phyloP scores from a whole-genome alignment of 169 alveolate species.

The Blepharisma undulans region DNA sequence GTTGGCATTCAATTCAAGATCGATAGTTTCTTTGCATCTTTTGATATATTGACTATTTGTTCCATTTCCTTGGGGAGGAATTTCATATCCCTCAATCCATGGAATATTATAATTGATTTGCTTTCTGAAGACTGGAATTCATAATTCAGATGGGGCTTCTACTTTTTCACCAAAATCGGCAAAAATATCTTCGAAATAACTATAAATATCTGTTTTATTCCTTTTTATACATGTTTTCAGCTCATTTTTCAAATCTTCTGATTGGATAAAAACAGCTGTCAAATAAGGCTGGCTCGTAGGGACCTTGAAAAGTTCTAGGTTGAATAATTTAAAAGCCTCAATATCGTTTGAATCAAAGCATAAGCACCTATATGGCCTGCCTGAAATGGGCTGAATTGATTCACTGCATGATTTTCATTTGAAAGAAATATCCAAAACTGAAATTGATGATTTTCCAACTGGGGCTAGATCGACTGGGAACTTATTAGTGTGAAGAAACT shows the following conservation, averaged over 20 bases:
- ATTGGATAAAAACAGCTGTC: neutral
- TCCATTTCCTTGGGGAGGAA: slow-evolving; percentile 36
- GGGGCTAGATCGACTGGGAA: neutral
- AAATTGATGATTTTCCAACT: neutral
- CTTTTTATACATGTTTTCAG: neutral
- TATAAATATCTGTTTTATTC: neutral
- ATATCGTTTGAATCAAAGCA: slow-evolving; percentile 6
- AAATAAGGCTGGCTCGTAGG: neutral
- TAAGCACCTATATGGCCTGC: neutral
- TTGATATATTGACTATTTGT: neutral
- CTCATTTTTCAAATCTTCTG: neutral
- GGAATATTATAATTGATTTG: neutral
- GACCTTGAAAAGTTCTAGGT: neutral
- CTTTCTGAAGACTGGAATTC: neutral
- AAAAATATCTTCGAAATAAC: slow-evolving; percentile 2
- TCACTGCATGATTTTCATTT: neutral
- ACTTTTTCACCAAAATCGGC: neutral
- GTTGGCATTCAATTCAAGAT: neutral
- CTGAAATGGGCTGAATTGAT: neutral
- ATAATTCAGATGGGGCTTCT: neutral
- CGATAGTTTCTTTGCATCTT: neutral
- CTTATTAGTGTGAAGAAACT: neutral
- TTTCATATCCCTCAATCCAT: slow-evolving; percentile 29
- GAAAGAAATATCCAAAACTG: neutral
- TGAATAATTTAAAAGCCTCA: neutral